Conservation (phyloP, 805 yeast genomes). For the Kluyveromyces starmeri region DNA sequence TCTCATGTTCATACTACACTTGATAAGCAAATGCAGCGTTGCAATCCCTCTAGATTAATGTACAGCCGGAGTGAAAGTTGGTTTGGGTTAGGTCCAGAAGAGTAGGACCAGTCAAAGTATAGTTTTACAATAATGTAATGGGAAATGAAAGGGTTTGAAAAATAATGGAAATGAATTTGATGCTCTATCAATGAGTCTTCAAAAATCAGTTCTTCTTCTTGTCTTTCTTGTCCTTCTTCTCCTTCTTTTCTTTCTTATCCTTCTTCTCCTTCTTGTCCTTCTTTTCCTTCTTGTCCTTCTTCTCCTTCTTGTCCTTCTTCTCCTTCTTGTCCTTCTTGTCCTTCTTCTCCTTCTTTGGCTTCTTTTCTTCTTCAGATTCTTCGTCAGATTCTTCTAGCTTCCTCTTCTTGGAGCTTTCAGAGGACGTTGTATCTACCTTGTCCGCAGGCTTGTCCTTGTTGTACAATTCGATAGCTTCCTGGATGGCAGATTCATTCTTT, state of each 20-base stretch:
- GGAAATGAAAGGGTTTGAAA: not conserved
- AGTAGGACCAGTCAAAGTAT: not conserved
- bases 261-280: slow-evolving; percentile 44
- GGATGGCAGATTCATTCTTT: slow-evolving; percentile 91
- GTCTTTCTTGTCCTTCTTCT: slow-evolving; percentile 31
- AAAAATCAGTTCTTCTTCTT: slow-evolving; percentile 14
- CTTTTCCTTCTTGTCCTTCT: slow-evolving; percentile 39
- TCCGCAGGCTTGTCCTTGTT: slow-evolving; percentile 41
- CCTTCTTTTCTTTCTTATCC: slow-evolving; percentile 36
- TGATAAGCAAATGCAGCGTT: too few relatives aligned
- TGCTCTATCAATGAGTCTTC: not conserved
- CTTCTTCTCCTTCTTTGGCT: slow-evolving; percentile 38
- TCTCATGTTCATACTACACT: too few relatives aligned
- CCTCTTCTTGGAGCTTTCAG: slow-evolving; percentile 23
- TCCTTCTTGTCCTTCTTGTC: slow-evolving; percentile 42
- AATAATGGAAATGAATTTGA: not conserved
- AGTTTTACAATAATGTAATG: not conserved
- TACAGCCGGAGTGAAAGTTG: too few relatives aligned
- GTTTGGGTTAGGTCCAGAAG: too few relatives aligned
- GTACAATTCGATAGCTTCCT: slow-evolving; percentile 72
- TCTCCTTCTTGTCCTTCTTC: slow-evolving; percentile 43
- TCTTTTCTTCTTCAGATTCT: slow-evolving; percentile 27
- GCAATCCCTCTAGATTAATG: too few relatives aligned
- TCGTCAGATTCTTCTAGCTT: slow-evolving; percentile 30
- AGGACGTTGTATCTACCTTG: slow-evolving; percentile 25